These are phyloP conservation scores for Pleurotus citrinopileatus DNA, from an alignment of 768 basidiomycete species.

Conservation along the genomic window DNA sequence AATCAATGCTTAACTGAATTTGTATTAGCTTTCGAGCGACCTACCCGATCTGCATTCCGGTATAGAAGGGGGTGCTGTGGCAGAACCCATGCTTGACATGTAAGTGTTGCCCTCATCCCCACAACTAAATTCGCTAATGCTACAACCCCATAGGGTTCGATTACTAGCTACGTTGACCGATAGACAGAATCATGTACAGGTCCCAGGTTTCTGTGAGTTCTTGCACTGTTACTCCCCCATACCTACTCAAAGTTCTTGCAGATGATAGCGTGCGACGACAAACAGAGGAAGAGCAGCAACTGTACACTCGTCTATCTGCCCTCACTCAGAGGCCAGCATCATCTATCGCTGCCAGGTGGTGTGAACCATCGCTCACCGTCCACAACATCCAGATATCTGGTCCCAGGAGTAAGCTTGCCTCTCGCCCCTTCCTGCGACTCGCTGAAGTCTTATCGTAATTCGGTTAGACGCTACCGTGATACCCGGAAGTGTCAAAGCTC, in stretches of 20 bases:
- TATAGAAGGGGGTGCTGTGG: conserved; percentile 84
- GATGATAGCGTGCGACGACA: conserved; percentile 76
- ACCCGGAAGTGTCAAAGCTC: conserved; percentile 77
- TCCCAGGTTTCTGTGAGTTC: conserved; percentile 76
- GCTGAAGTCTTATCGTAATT: not conserved
- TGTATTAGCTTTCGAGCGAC: conserved; percentile 59
- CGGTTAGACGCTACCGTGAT: conserved; percentile 81
- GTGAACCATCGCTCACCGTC: conserved; percentile 87
- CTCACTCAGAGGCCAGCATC: conserved; percentile 68
- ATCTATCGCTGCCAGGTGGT: conserved; percentile 77
- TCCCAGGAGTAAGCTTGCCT: conserved; percentile 56
- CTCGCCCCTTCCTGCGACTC: not conserved
- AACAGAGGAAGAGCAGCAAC: conserved; percentile 60
- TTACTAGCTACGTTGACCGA: conserved; percentile 72
- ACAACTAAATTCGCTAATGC: too few species aligned
- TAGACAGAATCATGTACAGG: conserved; percentile 52
- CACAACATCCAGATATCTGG: conserved; percentile 85
- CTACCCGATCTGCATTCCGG: conserved; percentile 90
- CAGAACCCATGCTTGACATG: conserved; percentile 95
- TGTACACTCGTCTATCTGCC: conserved; percentile 67
- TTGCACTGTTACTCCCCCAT: not conserved
- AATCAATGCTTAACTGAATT: not conserved
- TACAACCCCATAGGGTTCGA: conserved; percentile 68
- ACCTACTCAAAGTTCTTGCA: conserved; percentile 22
- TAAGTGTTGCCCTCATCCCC: conserved; percentile 29